Conservation (phyloP, 169 alveolate genomes). For the Plasmodium vinckei region DNA sequence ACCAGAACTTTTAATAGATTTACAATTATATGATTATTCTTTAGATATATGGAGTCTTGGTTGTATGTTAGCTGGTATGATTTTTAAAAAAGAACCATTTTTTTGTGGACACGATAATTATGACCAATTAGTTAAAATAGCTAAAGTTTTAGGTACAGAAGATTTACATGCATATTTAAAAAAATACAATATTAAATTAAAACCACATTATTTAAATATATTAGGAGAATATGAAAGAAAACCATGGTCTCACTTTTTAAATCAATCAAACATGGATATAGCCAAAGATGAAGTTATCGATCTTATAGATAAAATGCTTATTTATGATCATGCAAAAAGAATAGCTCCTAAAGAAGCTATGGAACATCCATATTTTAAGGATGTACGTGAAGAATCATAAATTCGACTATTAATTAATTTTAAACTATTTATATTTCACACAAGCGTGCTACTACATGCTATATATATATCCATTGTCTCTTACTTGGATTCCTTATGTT, state of each 20-base stretch:
- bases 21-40: constrained; percentile 96
- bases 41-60: constrained; percentile 99
- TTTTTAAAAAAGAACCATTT: constrained; percentile 89
- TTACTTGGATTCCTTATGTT: too few species aligned
- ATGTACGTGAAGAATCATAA: constrained; percentile 78
- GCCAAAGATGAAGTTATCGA: constrained; percentile 95
- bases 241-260: constrained; percentile 95
- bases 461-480: neutral
- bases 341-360: constrained; percentile 98
- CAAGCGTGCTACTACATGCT: neutral
- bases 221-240: constrained; percentile 92
- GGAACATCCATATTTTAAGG: constrained; percentile 97
- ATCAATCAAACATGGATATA: constrained; percentile 92
- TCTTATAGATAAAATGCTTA: constrained; percentile 95
- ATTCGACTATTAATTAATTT: too few species aligned
- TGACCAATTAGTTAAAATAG: constrained; percentile 98
- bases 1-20: constrained; percentile 98
- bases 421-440: neutral
- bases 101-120: constrained; percentile 94
- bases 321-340: constrained; percentile 96
- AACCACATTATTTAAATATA: constrained; percentile 89
- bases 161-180: constrained; percentile 92
- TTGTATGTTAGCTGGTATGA: constrained; percentile 97
- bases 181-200: constrained; percentile 91
- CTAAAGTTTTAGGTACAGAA: constrained; percentile 97